Base-by-base conservation (phyloP, 2,329 filamentous ascomycete genomes). In the Colletotrichum tropicicola region DNA sequence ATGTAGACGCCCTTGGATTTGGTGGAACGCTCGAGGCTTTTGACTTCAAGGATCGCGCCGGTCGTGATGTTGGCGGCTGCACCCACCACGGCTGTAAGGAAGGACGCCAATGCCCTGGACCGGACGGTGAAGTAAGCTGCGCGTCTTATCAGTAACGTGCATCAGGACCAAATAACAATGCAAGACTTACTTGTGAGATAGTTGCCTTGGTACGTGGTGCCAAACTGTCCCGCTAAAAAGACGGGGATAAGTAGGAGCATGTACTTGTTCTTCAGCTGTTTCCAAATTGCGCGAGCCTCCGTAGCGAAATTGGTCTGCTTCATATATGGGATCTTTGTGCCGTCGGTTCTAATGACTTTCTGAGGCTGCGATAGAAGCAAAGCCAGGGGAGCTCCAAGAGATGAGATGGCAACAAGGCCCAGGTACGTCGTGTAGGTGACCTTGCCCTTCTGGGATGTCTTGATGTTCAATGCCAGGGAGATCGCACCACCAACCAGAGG, bases 401-500 rank as follows among this genome's bases (percentile, higher is more conserved):
- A 83, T 67, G 82, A 81, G 47, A 84, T 80, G 25, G 79, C 79
- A 39, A 83, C 80, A 39, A 83, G 82, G 9, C 76, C 78, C 30
- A 82, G 75, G 63, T 82, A 82, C 0, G 80, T 83, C 8, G 77
- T 72, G n/a, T 74, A 75, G 0, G 73, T 73, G 1, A 80, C 75
- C 17, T 77, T 76, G 28, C 80, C 80, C 2, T 73, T 70, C 0
- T 78, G 75, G 17, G 76, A 74, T 6, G 73, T 70, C 47, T 73
- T 73, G 28, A 76, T 73, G 67, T 85, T 86, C 9, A 86, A 68
- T 0, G 78, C 84, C 2, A 86, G 74, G 19, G 82, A 81, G 66
- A 86, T 85, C 3, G 82, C 78, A 5, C 83, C 84, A 10, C 84
- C 84, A 5, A 86, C 78, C 27, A 85, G 59, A 7, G 59, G 59